These are phyloP conservation scores for Aspergillus ellipticus DNA, from an alignment of 495 filamentous ascomycete genomes.

Conservation along the genomic window DNA sequence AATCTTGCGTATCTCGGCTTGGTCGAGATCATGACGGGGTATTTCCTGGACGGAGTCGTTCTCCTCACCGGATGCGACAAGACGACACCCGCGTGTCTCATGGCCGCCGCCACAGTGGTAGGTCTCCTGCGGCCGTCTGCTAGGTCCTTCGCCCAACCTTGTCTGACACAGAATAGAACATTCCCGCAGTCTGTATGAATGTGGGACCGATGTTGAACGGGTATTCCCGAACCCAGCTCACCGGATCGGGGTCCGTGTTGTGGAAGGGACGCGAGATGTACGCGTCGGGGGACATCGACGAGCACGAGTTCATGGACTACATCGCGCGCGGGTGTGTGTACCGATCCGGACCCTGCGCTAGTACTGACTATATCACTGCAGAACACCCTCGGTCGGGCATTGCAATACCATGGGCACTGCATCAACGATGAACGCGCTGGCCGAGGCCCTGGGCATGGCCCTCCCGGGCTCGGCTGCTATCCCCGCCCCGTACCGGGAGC, in stretches of 20 bases:
- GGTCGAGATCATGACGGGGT: background rate
- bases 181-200: background rate
- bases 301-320: constrained; percentile 41
- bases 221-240: background rate
- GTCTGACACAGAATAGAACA: background rate
- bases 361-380: background rate
- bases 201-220: background rate
- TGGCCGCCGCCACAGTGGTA: background rate
- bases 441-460: constrained; percentile 49
- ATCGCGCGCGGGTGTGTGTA: constrained; percentile 32
- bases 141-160: background rate
- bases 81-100: background rate
- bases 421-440: constrained; percentile 50
- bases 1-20: background rate
- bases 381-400: constrained; percentile 24
- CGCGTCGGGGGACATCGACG: constrained; percentile 36
- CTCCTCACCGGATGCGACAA: background rate
- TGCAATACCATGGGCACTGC: constrained; percentile 53
- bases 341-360: constrained; percentile 26
- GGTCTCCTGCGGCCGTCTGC: background rate
- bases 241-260: background rate
- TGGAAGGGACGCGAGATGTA: background rate
- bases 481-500: constrained; percentile 25
- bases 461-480: constrained; percentile 23
- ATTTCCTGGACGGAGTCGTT: background rate